These are phyloP conservation scores for Petrea volubilis DNA, from an alignment of 257 asterid genomes.

Conservation along the genomic window DNA sequence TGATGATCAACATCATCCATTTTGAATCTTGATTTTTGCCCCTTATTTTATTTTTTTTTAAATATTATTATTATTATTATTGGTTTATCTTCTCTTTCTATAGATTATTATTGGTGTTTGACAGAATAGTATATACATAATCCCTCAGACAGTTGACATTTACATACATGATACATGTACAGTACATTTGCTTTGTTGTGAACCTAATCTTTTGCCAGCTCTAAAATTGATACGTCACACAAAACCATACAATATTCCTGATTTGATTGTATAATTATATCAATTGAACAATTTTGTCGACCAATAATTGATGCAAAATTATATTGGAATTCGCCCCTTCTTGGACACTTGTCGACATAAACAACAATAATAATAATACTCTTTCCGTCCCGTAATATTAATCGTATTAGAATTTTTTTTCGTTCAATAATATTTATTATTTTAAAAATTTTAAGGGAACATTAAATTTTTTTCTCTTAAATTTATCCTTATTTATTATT, in stretches of 20 bases:
- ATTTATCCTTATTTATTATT: no score
- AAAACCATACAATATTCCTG: not conserved
- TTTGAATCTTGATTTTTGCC: slow-evolving; percentile 21
- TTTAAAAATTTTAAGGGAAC: no score
- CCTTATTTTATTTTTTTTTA: not conserved
- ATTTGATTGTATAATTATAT: not conserved
- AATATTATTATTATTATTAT: no score
- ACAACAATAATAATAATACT: no score
- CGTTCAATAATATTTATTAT: no score
- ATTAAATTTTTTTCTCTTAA: no score
- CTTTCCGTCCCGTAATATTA: no score
- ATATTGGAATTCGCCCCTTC: slow-evolving; percentile 8
- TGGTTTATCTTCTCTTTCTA: not conserved
- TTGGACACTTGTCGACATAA: slow-evolving; percentile 5
- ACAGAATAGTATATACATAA: slow-evolving; percentile 7
- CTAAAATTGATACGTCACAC: slow-evolving; percentile 22
- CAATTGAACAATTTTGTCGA: not conserved
- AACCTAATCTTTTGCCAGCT: slow-evolving; percentile 35
- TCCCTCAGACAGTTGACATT: slow-evolving; percentile 31
- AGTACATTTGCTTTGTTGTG: slow-evolving; percentile 22
- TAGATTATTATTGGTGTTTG: slow-evolving; percentile 24
- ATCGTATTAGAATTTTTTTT: no score
- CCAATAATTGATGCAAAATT: slow-evolving; percentile 17
- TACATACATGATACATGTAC: no score
- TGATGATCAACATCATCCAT: slow-evolving; percentile 17